Evolutionary conservation across 352 stramenopile genomes (phyloP).

Genomic region (Globisporangium polare): DNA sequence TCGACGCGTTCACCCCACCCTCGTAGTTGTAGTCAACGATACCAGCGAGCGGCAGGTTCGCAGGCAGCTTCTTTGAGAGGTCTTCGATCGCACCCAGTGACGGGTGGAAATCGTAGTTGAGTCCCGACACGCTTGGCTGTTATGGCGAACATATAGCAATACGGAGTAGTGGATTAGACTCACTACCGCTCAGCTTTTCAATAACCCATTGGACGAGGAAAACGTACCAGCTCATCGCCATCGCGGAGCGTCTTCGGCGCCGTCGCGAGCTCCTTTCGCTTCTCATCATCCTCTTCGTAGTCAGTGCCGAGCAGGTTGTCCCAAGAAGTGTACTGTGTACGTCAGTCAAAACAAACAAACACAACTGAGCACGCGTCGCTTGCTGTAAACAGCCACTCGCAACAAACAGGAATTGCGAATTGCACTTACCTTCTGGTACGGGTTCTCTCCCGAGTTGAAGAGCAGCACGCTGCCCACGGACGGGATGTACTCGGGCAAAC

Average conservation of each 20-base stretch:
- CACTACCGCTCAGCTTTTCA: not conserved
- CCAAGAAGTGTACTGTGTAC: slow-evolving; percentile 80
- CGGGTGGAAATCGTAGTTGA: slow-evolving; percentile 81
- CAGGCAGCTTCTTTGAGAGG: slow-evolving; percentile 70
- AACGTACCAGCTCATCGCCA: slow-evolving; percentile 69
- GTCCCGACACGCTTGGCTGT: slow-evolving; percentile 54
- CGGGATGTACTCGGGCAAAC: slow-evolving; percentile 76
- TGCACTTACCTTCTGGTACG: slow-evolving; percentile 75
- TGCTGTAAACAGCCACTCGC: too few relatives aligned
- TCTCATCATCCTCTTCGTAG: slow-evolving; percentile 86
- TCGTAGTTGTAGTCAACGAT: slow-evolving; percentile 81
- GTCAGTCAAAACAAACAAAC: not conserved
- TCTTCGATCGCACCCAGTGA: slow-evolving; percentile 62
- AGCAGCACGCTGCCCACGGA: slow-evolving; percentile 79
- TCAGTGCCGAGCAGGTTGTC: slow-evolving; percentile 84
- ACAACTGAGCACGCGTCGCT: not conserved
- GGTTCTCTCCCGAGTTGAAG: slow-evolving; percentile 87
- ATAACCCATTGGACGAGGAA: not conserved
- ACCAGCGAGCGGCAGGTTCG: slow-evolving; percentile 73
- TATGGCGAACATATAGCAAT: not conserved
- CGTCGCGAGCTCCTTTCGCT: slow-evolving; percentile 74
- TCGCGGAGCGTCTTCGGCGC: slow-evolving; percentile 78
- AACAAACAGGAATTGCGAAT: not conserved
- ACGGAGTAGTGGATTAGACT: slow-evolving; percentile 4
- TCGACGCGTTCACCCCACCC: slow-evolving; percentile 57